These are phyloP conservation scores for Calonectria montana DNA, from an alignment of 2,329 filamentous ascomycete genomes.

Conservation along the genomic window DNA sequence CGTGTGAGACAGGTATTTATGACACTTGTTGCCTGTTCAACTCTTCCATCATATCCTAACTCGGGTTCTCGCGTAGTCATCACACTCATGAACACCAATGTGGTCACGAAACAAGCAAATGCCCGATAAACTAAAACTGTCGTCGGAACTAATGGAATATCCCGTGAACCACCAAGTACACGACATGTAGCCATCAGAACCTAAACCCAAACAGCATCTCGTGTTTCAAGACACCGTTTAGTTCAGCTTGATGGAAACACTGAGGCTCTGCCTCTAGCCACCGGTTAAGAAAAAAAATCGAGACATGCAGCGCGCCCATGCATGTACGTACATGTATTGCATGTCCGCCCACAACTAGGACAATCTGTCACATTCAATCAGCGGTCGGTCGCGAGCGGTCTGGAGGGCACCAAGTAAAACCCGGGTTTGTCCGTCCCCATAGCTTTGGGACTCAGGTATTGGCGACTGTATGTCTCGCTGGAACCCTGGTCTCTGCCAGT, in stretches of 20 bases:
- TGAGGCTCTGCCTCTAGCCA: slow-evolving; percentile 14
- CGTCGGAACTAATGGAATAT: neutral
- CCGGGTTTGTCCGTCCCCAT: neutral
- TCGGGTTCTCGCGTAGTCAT: neutral
- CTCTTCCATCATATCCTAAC: neutral
- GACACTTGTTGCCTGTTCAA: neutral
- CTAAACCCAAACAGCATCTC: neutral
- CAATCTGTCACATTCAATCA: slow-evolving; percentile 4
- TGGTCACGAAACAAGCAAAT: neutral
- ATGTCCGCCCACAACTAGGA: neutral
- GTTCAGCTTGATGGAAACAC: neutral
- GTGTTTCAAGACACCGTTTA: neutral
- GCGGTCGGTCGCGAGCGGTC: slow-evolving; percentile 4
- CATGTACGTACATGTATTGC: slow-evolving; percentile 13
- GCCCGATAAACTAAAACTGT: neutral
- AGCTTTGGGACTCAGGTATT: slow-evolving; percentile 11
- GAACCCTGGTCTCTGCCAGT: slow-evolving; percentile 22
- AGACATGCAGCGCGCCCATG: slow-evolving; percentile 12
- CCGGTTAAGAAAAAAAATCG: neutral
- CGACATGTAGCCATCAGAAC: neutral
- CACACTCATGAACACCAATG: neutral
- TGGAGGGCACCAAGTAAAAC: neutral
- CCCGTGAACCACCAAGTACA: neutral
- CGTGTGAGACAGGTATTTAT: neutral
- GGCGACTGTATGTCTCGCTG: slow-evolving; percentile 25